A percentile compares a stretch with the other conserved stretches of the same genome.
phyloP scores from a whole-genome alignment of 768 basidiomycete species.

The Pleurotus tuber-regium region DNA sequence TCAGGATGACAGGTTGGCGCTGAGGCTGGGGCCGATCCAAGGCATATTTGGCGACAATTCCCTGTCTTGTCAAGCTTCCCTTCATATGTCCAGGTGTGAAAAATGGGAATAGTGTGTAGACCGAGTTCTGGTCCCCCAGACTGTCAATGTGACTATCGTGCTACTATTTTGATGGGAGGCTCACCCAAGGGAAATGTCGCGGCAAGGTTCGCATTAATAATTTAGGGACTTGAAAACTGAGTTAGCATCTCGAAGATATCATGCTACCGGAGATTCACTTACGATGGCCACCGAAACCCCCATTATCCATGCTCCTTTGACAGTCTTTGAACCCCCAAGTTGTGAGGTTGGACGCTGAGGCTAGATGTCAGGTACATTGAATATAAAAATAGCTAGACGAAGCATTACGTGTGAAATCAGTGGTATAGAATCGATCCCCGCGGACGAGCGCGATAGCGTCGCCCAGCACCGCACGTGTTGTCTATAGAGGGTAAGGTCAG shows the following conservation, averaged over 20 bases:
- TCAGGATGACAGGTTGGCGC: slow-evolving; percentile 23
- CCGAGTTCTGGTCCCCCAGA: slow-evolving; percentile 27
- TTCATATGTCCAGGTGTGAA: slow-evolving; percentile 42
- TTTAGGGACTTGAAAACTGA: slow-evolving; percentile 34
- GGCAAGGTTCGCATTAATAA: slow-evolving; percentile 41
- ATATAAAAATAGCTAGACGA: background rate
- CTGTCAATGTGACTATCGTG: background rate
- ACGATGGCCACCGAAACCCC: slow-evolving; percentile 34
- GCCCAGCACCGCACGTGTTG: slow-evolving; percentile 42
- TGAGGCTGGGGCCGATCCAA: slow-evolving; percentile 26
- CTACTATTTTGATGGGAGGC: background rate
- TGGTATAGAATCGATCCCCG: slow-evolving; percentile 53
- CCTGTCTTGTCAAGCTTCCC: slow-evolving; percentile 35
- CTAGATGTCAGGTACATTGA: background rate
- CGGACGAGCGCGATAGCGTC: slow-evolving; percentile 54
- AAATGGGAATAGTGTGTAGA: slow-evolving; percentile 60
- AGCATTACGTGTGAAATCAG: slow-evolving; percentile 46
- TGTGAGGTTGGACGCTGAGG: slow-evolving; percentile 39
- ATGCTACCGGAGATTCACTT: slow-evolving; percentile 11
- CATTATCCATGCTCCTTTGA: slow-evolving; percentile 38
- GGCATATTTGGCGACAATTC: slow-evolving; percentile 34
- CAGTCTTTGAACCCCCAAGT: slow-evolving; percentile 53
- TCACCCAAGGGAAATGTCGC: slow-evolving; percentile 35
- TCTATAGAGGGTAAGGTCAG: background rate
- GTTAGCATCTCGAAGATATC: background rate